Percentiles rank a stretch among this genome's conserved stretches.
Evolutionary conservation across 2,329 filamentous ascomycete species (phyloP).

Genomic region (Xylaria arbuscula): DNA sequence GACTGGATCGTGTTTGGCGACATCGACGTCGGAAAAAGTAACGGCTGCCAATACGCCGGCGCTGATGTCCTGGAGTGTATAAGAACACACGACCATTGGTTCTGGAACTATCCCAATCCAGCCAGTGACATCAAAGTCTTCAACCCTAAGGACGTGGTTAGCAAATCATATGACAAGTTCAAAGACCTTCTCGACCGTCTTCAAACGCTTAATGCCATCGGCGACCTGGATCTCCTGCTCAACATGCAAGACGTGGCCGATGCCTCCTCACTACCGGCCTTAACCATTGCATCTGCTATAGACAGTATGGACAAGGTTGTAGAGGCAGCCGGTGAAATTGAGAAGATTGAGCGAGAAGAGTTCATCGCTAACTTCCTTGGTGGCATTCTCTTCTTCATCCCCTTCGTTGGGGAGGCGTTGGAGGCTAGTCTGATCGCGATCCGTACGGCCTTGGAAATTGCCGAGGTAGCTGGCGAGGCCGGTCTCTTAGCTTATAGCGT

Average conservation of each 20-base stretch:
- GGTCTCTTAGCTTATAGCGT: slow-evolving; percentile 39
- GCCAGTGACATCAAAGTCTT: slow-evolving; percentile 31
- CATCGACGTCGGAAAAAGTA: slow-evolving; percentile 18
- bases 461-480: slow-evolving; percentile 37
- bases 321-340: slow-evolving; percentile 43
- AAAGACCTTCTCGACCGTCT: slow-evolving; percentile 32
- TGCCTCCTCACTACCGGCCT: slow-evolving; percentile 38
- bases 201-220: slow-evolving; percentile 6
- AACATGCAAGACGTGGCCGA: slow-evolving; percentile 39
- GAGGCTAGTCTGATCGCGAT: slow-evolving; percentile 17
- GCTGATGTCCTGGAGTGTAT: slow-evolving; percentile 25
- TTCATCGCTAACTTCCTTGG: slow-evolving; percentile 47
- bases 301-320: slow-evolving; percentile 42
- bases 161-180: slow-evolving; percentile 29
- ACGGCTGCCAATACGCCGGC: slow-evolving; percentile 30
- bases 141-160: slow-evolving; percentile 42
- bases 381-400: slow-evolving; percentile 47
- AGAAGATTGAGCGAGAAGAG: slow-evolving; percentile 44
- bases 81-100: slow-evolving; percentile 21
- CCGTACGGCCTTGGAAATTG: slow-evolving; percentile 18
- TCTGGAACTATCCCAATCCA: slow-evolving; percentile 37
- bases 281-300: slow-evolving; percentile 38
- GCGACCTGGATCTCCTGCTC: slow-evolving; percentile 17
- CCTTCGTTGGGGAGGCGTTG: slow-evolving; percentile 39
- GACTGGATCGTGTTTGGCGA: slow-evolving; percentile 40